Base-by-base conservation (phyloP, 164 flowering plant genomes). In the Buxus sempervirens region DNA sequence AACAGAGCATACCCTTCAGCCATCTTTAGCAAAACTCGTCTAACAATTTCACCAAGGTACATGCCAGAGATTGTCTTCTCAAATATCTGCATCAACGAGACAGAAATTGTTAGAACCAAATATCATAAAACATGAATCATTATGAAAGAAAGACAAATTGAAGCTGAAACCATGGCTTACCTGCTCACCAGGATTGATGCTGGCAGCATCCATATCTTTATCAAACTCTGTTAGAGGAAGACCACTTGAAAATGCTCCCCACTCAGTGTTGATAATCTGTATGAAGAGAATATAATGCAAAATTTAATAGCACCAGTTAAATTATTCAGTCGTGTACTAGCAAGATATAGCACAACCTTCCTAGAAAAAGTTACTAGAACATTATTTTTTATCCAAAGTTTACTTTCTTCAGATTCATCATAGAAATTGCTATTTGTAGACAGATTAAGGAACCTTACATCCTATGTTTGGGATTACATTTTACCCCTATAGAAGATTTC, bases 41-140 rank as follows among this genome's bases (percentile, higher is more conserved):
- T 75, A 16, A 78, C 95, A 70, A 94, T 88, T 75, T 91, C 98
- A 10, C 96, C 97, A 21, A 91, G 86, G 73, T 91, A 93, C 95
- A 88, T 91, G 32, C 98, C 97, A n/a, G 98, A 86, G 22, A 94
- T 91, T 64, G 89, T 87, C 79, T 94, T 94, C 87, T 94, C 98
- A 80, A 84, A 86, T 58, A 80, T 86, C 97, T 94, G 80, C 48
- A 2, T 58, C 24, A 48, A 27, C 45, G 38, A 28, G 23, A 65
- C 15, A 68, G 22, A 22, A 62, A 45, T 10, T 45, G 2, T 45
- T 10, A 45, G 14, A 45, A 0, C 12, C 36, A 18, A 53, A 23
- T 32, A 54, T 54, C 26, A 18, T 28, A 58, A 22, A 18, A 18
- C 22, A 23, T 16, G 12, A 45, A 18, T 42, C 28, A 58, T 19